Base-by-base conservation (phyloP, 139 green algal species). In the Zygnema circumcarinatum region DNA sequence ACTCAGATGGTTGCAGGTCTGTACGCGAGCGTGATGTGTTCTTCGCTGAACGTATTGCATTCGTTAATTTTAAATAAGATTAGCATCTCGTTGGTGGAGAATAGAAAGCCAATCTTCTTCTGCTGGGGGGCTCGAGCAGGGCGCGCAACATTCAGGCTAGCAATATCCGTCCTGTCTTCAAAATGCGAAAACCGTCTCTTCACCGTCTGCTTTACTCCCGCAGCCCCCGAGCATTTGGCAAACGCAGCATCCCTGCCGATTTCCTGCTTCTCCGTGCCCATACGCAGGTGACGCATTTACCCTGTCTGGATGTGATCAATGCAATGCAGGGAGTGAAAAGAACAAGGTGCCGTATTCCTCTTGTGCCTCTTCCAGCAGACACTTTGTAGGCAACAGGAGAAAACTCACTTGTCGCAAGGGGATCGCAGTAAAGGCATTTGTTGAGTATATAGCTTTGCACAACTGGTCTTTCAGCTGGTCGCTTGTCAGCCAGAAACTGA, bases 181-280 rank as follows among this genome's bases (percentile, higher is more conserved):
- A 88, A 88, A 2, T 88, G 69, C 76, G 83, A 88, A 36, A 88
- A 88, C 72, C 73, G 83, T 25, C 83, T 88, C 2, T 88, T 88
- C 36, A 29, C 74, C 22, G 36, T 88, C 25, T 87, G 74, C 74
- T 88, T 88, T 62, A 88, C 74, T 0, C 22, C 83, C 39, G 67
- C 38, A 62, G 33, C 0, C 38, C 38, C 76, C 22, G 29, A 54
- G 38, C 11, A 33, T 36, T 84, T 62, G 31, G 25, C 76, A 22
- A 62, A 32, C 39, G 32, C 35, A 20, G 33, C 36, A 0, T 22
- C 38, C 38, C 76, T 84, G 2, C 38, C 41, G 0, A 36, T 32
- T 2, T 36, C 76, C 16, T 54, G 76, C 76, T 84, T 38, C 39
- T 84, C 76, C 1, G 21, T 32, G 1, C 38, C 76, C 38, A 84